These are phyloP conservation scores for Dorcoceras hygrometricum DNA, from an alignment of 257 asterid genomes.

Conservation along the genomic window DNA sequence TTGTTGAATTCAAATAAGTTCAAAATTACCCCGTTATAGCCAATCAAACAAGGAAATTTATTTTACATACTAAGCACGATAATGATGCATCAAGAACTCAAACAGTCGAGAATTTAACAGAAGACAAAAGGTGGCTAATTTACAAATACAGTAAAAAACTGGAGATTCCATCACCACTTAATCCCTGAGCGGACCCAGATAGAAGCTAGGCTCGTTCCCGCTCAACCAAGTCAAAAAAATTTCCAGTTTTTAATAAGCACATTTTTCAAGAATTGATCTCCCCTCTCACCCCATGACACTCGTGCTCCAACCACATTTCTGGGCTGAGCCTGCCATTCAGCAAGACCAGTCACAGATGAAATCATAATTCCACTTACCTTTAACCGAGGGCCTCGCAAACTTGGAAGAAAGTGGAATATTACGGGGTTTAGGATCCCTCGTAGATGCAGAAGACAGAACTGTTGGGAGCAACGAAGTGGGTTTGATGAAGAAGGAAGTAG, in stretches of 20 bases:
- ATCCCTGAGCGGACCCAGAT: not conserved
- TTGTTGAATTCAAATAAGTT: not conserved
- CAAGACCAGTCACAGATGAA: not conserved
- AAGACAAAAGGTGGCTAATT: not conserved
- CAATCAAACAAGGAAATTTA: not conserved
- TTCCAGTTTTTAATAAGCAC: too few relatives aligned
- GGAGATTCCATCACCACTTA: not conserved
- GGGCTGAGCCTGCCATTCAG: too few relatives aligned
- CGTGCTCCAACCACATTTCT: too few relatives aligned
- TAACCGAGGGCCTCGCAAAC: constrained; percentile 27
- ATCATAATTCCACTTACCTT: constrained; percentile 33
- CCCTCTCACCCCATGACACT: too few relatives aligned
- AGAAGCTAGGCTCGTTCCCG: not conserved
- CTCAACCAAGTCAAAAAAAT: not conserved
- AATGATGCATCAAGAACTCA: not conserved
- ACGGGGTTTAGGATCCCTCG: constrained; percentile 27
- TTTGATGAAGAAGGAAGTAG: constrained; percentile 28
- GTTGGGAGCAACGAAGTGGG: constrained; percentile 27
- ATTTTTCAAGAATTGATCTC: too few relatives aligned
- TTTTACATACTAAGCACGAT: not conserved
- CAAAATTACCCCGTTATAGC: not conserved
- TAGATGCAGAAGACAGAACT: constrained; percentile 28
- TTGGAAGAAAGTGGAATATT: constrained; percentile 28
- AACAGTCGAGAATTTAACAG: not conserved
- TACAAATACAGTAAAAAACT: constrained; percentile 7